Base-by-base conservation (phyloP, 257 asterid genomes). In the Pogostemon cablin region DNA sequence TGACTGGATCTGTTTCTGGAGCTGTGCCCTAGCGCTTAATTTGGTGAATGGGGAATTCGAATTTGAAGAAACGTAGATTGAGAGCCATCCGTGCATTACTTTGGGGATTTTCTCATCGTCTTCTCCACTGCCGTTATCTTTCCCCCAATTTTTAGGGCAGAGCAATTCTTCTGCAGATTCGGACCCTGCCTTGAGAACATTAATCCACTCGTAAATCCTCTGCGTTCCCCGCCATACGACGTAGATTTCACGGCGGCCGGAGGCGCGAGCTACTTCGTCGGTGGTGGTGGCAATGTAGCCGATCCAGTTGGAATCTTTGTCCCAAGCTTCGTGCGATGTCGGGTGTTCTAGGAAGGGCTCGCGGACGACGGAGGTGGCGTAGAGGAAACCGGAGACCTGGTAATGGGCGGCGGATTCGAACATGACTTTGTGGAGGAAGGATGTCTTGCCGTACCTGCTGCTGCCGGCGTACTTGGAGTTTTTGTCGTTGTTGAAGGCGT, bases 231-330 rank as follows among this genome's bases (percentile, higher is more conserved):
- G 85, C 85, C 90, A 92, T 2, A 69, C 96, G 34, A 90, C 81
- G 75, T 90, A 84, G 60, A 86, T 78, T 61, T 90, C 97, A 1
- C 96, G 89, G 41, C 96, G 88, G 72, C 97, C 98, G 4, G 84
- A 54, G 9, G 76, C 56, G 41, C 11, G 64, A 62, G 86, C 81
- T 9, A 25, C 84, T 9, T 72, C 82, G 57, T 93, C 96, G 8
- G 85, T 54, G 41, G 96, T 84, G 54, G 76, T 50, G 3, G 96
- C 93, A 17, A 93, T 71, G 78, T 88, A 88, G 44, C 98, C 98
- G 35, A 93, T 88, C 95, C 92, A 93, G 7, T 93, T 93, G 48
- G 98, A 88, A 44, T 93, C 97, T 5, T 90, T 70, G 82, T 93
- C 98, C 98, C 97, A 90, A 0, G 90, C 44, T 0, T 93, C 90